Percentiles rank a stretch among this genome's conserved stretches.
Evolutionary conservation across 1,284 basidiomycete genomes (phyloP).

Genomic region (Ustilago cynodontis): DNA sequence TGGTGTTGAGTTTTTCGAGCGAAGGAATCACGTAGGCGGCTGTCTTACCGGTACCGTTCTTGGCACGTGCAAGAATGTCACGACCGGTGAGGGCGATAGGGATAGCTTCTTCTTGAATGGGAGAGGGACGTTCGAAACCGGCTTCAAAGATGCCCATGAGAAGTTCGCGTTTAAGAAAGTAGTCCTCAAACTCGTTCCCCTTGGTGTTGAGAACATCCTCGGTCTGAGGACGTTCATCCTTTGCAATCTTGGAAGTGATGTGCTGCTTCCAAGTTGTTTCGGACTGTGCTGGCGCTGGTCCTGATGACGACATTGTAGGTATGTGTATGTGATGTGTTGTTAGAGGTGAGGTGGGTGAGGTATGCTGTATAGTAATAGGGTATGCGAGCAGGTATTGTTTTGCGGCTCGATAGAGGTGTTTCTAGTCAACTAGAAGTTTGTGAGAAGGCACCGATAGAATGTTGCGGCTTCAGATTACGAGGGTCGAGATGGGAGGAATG

Average conservation of each 20-base stretch:
- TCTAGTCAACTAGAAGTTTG: slow-evolving; percentile 8
- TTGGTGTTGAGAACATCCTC: slow-evolving; percentile 69
- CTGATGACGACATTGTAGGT: slow-evolving; percentile 55
- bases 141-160: slow-evolving; percentile 70
- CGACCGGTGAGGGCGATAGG: slow-evolving; percentile 77
- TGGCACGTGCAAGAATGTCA: slow-evolving; percentile 78
- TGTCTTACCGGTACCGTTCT: slow-evolving; percentile 78
- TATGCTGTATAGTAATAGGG: background rate
- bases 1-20: slow-evolving; percentile 90
- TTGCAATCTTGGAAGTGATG: slow-evolving; percentile 49
- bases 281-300: slow-evolving; percentile 60
- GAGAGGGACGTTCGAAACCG: slow-evolving; percentile 90
- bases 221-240: slow-evolving; percentile 69
- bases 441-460: background rate
- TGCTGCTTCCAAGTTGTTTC: slow-evolving; percentile 59
- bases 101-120: slow-evolving; percentile 93
- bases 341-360: background rate
- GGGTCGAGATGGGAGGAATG: background rate
- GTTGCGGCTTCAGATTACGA: no score
- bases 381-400: slow-evolving; percentile 5
- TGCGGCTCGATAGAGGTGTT: background rate
- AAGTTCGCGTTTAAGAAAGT: slow-evolving; percentile 69
- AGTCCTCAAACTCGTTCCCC: slow-evolving; percentile 70
- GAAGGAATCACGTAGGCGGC: slow-evolving; percentile 98
- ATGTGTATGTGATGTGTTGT: background rate